These are phyloP conservation scores for Solanum aculeatissimum DNA, from an alignment of 305 asterid genomes.

Conservation along the genomic window DNA sequence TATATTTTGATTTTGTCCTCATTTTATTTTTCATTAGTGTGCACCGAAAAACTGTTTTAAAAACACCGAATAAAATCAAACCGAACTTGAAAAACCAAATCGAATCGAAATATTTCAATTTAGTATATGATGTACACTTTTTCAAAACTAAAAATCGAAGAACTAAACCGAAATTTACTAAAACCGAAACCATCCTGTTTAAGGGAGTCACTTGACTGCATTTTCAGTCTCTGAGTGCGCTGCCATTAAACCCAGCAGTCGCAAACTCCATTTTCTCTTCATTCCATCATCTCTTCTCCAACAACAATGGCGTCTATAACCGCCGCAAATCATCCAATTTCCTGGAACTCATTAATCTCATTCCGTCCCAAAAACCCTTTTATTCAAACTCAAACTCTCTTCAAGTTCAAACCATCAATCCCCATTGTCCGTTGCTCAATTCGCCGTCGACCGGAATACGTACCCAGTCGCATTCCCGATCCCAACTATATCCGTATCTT, in stretches of 20 bases:
- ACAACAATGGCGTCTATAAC: constrained; percentile 6
- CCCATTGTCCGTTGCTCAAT: constrained; percentile 40
- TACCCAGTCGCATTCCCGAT: constrained; percentile 63
- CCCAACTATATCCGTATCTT: constrained; percentile 80
- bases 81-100: too few species aligned
- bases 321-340: not conserved
- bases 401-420: not conserved
- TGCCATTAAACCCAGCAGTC: not conserved
- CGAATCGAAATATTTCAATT: too few species aligned
- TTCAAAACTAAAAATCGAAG: too few species aligned
- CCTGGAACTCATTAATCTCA: not conserved
- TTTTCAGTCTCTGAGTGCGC: not conserved
- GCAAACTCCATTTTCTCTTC: not conserved
- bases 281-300: not conserved
- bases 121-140: too few species aligned
- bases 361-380: not conserved
- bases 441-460: constrained; percentile 50
- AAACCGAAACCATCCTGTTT: too few species aligned
- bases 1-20: too few species aligned
- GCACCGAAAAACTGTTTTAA: too few species aligned
- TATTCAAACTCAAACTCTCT: not conserved
- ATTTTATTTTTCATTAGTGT: too few species aligned
- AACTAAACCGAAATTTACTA: too few species aligned
- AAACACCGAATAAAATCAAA: too few species aligned
- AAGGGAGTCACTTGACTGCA: not conserved